Base-by-base conservation (phyloP, 208 protist species). In the Trypanosoma theileri region DNA sequence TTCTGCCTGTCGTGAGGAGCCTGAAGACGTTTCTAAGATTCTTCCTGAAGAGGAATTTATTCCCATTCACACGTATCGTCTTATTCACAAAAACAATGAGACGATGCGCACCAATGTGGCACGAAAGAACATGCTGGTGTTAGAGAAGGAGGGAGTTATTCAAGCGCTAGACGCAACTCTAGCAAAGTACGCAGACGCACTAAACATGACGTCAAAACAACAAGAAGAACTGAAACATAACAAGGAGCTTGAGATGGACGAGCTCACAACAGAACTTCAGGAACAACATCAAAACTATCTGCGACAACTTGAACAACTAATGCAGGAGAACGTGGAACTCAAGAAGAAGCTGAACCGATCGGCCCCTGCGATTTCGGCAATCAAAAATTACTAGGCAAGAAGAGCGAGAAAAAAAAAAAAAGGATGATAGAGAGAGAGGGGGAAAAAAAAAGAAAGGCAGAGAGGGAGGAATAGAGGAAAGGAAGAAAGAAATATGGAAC, bases 41-140 rank as follows among this genome's bases (percentile, higher is more conserved):
- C 58, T 94, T 42, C 92, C 92, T 16, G 78, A 87, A 48, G 73
- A 85, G 24, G 92, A 97, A 77, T 70, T 50, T 60, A 83, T 97
- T 35, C 89, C 89, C 14, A 69, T 97, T 57, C 82, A 93, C 66
- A 92, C 89, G 10, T 93, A 92, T 72, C 85, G 86, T 14, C 85
- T 97, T 13, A 75, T 97, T 13, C 86, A 85, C 67, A 90, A 93
- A 74, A 90, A 94, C 75, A 90, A 91, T 41, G 86, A 94, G 62
- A 83, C 87, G 80, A 86, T 94, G 82, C 73, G 80, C 57, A 84
- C 77, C 17, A 91, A 73, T 59, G 81, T 94, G 55, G 82, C 83
- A 16, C 89, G 89, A 54, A 97, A 95, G 79, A 91, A 95, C 67
- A 93, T 97, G 85, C 71, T 97, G 31, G 86, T 93, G 60, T 71